Conservation (phyloP, 164 flowering plant genomes). For the Dillenia suffruticosa region DNA sequence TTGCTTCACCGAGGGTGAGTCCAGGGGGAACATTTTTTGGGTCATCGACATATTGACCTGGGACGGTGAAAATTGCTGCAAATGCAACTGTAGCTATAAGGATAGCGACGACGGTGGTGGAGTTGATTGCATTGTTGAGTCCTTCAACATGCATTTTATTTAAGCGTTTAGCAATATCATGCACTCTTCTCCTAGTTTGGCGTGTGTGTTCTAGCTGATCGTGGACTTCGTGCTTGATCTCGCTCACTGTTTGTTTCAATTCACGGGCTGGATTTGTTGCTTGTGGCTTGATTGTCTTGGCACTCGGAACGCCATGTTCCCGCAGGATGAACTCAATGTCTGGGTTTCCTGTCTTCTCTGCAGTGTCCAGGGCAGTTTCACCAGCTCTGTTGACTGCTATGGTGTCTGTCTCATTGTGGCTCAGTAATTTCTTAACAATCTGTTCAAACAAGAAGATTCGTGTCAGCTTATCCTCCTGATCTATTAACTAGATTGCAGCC, state of each 20-base stretch:
- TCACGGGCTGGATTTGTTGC: conserved; percentile 55
- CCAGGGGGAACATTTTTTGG: conserved; percentile 42
- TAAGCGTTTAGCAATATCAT: conserved; percentile 76
- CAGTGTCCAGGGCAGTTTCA: conserved; percentile 91
- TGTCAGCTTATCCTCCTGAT: not conserved
- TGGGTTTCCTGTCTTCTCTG: conserved; percentile 60
- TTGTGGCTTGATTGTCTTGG: conserved; percentile 39
- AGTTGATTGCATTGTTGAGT: conserved; percentile 94
- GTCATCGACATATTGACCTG: conserved; percentile 79
- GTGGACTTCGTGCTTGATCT: conserved; percentile 93
- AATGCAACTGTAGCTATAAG: conserved; percentile 96
- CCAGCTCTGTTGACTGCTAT: conserved; percentile 55
- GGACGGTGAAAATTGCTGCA: conserved; percentile 92
- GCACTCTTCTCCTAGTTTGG: conserved; percentile 69
- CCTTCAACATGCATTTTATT: conserved; percentile 92
- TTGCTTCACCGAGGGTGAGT: conserved; percentile 67
- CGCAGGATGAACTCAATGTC: conserved; percentile 41
- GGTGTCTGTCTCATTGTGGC: conserved; percentile 38
- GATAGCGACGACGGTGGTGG: conserved; percentile 94
- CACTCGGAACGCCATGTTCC: conserved; percentile 62
- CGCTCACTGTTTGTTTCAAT: conserved; percentile 90
- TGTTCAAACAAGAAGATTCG: conserved; percentile 28
- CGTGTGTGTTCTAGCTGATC: conserved; percentile 87
- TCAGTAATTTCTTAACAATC: conserved; percentile 66
- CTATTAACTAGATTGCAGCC: too few species aligned